Evolutionary conservation across 768 basidiomycete species (phyloP), one percentile per base, ranked within the genome.

Genomic region (Termitomyces bulborhizus): DNA sequence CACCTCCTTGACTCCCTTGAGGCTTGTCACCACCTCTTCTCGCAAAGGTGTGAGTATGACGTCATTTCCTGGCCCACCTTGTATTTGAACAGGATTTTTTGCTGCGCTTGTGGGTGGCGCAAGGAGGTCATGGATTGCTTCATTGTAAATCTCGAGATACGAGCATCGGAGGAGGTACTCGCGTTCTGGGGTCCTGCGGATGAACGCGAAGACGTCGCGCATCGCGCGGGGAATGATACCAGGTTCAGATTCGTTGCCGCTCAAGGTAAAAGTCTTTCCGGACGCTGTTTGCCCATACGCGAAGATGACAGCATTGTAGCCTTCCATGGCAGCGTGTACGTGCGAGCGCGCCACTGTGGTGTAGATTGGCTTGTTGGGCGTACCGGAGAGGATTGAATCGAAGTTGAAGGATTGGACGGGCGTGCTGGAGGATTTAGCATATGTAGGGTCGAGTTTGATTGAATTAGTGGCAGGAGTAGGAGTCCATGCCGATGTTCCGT

Each of bases 91-190:
- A 1, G 82, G 83, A 51, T 83, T 83, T 27, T 73, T 73, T 34
- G 75, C 75, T 0, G 75, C 75, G 59, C 72, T 72, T 31, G 71
- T 65, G 5, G 86, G 82, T 0, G 90, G 86, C 0, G 90, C 86
- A 11, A 99, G 83, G 1, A 99, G 73, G 63, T 96, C 93, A 60
- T 90, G 80, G 46, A 95, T 86, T 0, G 81, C 78, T 66, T 96
- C 93, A 70, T 98, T 99, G 76, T 98, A 99, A 46, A 99, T 94
- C 66, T 98, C 97, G 49, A 99, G 84, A 67, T 98, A 98, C 6
- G 91, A 92, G 66, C 94, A 96, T 16, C 95, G 85, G 7, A 99
- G 79, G n/a, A 98, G 82, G 70, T 93, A 98, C 65, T 96, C 93
- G 40, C 95, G 80, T 31, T 80, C 74, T 0, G 90, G 81, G 0